Conservation (phyloP, 2,329 filamentous ascomycete species). For the Metarhizium guizhouense region DNA sequence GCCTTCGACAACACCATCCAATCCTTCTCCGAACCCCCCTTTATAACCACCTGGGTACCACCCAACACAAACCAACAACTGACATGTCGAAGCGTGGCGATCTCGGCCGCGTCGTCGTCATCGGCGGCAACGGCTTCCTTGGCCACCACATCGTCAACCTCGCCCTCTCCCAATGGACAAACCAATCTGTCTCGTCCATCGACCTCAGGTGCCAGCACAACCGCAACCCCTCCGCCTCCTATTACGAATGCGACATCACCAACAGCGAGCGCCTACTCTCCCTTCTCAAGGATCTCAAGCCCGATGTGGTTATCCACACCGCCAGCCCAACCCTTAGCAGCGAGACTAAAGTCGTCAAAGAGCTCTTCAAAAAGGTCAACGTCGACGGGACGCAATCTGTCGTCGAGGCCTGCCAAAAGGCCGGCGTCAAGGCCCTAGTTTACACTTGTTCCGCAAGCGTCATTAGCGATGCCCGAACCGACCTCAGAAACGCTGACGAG, state of each 20-base stretch:
- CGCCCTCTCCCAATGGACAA: conserved; percentile 46
- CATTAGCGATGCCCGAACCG: conserved; percentile 68
- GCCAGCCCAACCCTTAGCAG: conserved; percentile 60
- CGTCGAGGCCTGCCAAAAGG: conserved; percentile 60
- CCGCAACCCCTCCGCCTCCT: conserved; percentile 49
- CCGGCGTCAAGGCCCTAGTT: conserved; percentile 71
- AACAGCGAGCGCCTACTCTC: conserved; percentile 49
- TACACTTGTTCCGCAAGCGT: conserved; percentile 89
- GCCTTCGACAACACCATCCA: no score
- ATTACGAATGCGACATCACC: conserved; percentile 73
- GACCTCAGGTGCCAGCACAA: conserved; percentile 66
- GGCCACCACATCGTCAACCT: conserved; percentile 74
- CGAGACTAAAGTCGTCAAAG: conserved; percentile 42
- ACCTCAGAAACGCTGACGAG: conserved; percentile 81
- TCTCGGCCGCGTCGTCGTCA: conserved; percentile 65
- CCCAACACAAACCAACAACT: neutral
- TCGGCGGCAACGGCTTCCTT: conserved; percentile 78
- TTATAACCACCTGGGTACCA: neutral
- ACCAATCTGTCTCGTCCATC: conserved; percentile 54
- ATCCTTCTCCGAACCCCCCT: no score
- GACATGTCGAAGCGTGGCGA: conserved; percentile 21
- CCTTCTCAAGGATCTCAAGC: conserved; percentile 57
- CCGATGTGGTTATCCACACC: conserved; percentile 85
- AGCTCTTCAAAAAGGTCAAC: conserved; percentile 72
- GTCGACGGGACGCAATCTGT: conserved; percentile 76